phyloP scores from a whole-genome alignment of 495 filamentous ascomycete species.

The Podospora bellae-mahoneyi region DNA sequence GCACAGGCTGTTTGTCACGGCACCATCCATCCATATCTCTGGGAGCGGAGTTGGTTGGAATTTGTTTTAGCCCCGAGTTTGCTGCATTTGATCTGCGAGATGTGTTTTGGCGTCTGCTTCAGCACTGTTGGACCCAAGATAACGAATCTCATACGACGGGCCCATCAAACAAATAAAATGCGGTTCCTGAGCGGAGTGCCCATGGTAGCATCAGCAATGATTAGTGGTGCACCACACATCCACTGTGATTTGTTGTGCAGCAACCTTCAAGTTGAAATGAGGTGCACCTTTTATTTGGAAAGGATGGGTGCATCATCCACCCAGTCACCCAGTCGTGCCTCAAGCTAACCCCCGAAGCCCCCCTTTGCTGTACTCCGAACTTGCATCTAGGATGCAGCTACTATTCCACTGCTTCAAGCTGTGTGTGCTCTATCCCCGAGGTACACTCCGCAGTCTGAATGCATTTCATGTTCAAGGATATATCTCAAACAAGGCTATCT shows the following conservation, averaged over 20 bases:
- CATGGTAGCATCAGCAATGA: background rate
- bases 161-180: background rate
- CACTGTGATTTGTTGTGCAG: background rate
- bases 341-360: background rate
- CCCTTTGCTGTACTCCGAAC: background rate
- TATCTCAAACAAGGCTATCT: background rate
- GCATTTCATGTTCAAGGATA: background rate
- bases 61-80: background rate
- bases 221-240: background rate
- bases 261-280: background rate
- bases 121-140: background rate
- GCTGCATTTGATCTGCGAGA: background rate
- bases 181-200: background rate
- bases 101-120: background rate
- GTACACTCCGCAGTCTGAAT: no score
- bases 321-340: background rate
- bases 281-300: background rate
- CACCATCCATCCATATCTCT: background rate
- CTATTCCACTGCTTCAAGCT: background rate
- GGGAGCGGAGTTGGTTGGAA: background rate
- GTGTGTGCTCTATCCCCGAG: background rate
- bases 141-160: background rate
- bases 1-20: background rate
- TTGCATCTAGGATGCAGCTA: background rate
- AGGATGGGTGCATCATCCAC: background rate